Evolutionary conservation across 2,329 filamentous ascomycete genomes (phyloP), one percentile per base, ranked within the genome.

Genomic region (Diplodia sapinea): DNA sequence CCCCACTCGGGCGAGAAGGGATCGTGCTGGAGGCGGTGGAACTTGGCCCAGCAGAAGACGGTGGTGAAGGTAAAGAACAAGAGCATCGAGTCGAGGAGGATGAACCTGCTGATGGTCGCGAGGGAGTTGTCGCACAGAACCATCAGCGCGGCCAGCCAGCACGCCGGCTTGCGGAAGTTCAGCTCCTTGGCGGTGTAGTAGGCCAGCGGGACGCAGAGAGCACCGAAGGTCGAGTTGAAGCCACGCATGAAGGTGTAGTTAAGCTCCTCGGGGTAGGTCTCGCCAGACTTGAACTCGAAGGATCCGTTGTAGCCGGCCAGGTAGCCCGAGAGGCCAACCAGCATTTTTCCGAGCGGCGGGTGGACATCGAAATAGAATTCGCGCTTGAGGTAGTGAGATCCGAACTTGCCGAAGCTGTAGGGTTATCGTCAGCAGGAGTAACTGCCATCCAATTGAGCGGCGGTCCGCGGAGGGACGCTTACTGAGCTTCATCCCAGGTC

Each of bases 321-420:
- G 77, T 96, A 96, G 77, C 95, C 95, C 7, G 95, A 98, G 63
- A 99, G 86, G 70, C 95, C 95, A 73, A 99, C 94, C 67, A 99
- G 89, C 88, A 99, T 98, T 85, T 99, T 99, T 78, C 95, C 95
- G 70, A 99, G 88, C 66, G 95, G 95, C 71, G 95, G 95, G 80
- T 96, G 92, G 68, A 96, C 91, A 85, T 96, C 92, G 83, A 99
- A 99, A 86, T 99, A 99, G 85, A 98, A 97, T 81, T 99, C 95
- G 80, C 94, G 92, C 81, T 99, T 97, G 78, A 99, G 89, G 81
- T 99, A 99, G 82, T 99, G 94, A 74, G 94, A 98, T 71, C 95
- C 95, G 80, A 99, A 99, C 84, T 99, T 99, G 78, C 92, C 92
- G 80, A 96, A 96, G 80, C 90, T 93, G 74, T 65, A 29, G 13